A percentile compares a stretch with the other conserved stretches of the same genome.
Evolutionary conservation across 2,329 filamentous ascomycete species (phyloP).

Genomic region (Trichoderma harzianum): DNA sequence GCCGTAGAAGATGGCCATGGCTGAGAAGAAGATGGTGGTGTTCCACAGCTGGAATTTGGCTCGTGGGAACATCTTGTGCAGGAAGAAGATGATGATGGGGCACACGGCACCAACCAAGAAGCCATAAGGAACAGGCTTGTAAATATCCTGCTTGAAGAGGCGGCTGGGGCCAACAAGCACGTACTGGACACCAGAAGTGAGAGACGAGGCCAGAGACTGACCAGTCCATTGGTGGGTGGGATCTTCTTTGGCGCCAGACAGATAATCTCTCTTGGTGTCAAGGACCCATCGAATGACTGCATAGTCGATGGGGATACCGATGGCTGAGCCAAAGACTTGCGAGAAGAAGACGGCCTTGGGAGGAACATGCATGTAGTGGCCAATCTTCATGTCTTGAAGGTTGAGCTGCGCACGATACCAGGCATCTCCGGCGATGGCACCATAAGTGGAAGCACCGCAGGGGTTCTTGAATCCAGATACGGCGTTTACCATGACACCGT

Average conservation of each 20-base stretch:
- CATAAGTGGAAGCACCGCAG: conserved; percentile 55
- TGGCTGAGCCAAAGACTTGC: conserved; percentile 55
- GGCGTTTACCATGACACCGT: conserved; percentile 57
- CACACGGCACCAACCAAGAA: conserved; percentile 49
- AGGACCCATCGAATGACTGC: conserved; percentile 59
- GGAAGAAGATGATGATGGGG: conserved; percentile 46
- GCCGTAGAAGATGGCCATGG: conserved; percentile 55
- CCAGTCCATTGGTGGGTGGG: conserved; percentile 61
- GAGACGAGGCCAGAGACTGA: conserved; percentile 47
- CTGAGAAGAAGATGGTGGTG: conserved; percentile 59
- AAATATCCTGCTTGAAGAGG: conserved; percentile 48
- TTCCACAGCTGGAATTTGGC: conserved; percentile 57
- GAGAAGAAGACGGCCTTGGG: conserved; percentile 59
- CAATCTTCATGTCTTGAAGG: conserved; percentile 62
- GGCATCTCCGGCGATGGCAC: conserved; percentile 57
- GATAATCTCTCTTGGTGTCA: conserved; percentile 52
- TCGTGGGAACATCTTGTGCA: conserved; percentile 52
- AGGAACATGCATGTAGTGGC: conserved; percentile 61
- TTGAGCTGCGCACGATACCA: conserved; percentile 59
- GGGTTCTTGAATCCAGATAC: conserved; percentile 52
- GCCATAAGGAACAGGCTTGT: conserved; percentile 48
- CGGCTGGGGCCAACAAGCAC: conserved; percentile 52
- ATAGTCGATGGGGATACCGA: conserved; percentile 61
- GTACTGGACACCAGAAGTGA: conserved; percentile 58
- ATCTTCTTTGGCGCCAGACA: conserved; percentile 49